Evolutionary conservation across 1,139 yeast genomes (phyloP).

Genomic region (Saccharomyces hybrid): DNA sequence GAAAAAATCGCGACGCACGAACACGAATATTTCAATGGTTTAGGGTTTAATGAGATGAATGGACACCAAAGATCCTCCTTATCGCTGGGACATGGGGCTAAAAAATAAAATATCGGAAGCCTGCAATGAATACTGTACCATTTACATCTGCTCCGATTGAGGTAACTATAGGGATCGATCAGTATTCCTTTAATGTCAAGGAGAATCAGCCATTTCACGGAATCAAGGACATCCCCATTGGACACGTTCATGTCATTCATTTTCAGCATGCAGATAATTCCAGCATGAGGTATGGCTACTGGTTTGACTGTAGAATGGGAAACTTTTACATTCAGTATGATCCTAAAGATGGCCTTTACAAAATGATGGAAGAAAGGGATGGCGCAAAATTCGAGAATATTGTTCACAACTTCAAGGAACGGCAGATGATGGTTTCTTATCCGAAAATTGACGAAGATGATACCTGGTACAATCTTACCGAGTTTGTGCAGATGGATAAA

Average conservation of each 20-base stretch:
- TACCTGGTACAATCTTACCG: constrained; percentile 18
- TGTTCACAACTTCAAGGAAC: constrained; percentile 7
- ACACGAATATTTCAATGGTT: neutral
- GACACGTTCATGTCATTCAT: constrained; percentile 23
- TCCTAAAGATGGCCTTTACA: neutral
- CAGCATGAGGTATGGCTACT: constrained; percentile 27
- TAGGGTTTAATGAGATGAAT: neutral
- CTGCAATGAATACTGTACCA: constrained; percentile 11
- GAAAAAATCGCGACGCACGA: neutral
- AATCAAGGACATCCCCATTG: constrained; percentile 18
- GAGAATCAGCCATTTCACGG: constrained; percentile 23
- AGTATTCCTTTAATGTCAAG: constrained; percentile 20
- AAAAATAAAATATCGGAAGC: neutral
- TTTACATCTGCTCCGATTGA: constrained; percentile 13
- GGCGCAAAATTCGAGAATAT: constrained; percentile 9
- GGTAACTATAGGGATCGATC: constrained; percentile 24
- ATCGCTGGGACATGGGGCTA: neutral
- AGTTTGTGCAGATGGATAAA: constrained; percentile 16
- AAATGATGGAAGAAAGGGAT: constrained; percentile 12
- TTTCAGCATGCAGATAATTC: constrained; percentile 17
- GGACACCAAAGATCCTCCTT: neutral
- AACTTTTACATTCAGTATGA: constrained; percentile 14
- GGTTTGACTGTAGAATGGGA: constrained; percentile 16
- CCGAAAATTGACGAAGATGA: constrained; percentile 20
- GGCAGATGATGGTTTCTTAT: constrained; percentile 17